Conservation (phyloP, 306 rosid genomes). For the Datisca glomerata region DNA sequence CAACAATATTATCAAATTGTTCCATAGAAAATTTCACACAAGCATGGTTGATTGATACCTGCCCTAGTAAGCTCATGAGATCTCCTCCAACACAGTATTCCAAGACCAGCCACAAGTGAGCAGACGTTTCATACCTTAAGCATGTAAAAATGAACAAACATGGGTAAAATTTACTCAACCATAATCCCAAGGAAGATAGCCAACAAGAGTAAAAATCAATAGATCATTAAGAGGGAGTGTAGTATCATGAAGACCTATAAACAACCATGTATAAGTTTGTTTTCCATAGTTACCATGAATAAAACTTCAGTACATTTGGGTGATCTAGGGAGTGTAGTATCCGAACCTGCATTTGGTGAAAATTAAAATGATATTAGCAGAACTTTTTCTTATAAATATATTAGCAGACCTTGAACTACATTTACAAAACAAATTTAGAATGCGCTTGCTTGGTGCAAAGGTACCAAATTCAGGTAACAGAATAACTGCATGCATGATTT, state of each 20-base stretch:
- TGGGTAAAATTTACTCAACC: background rate
- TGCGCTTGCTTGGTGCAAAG: background rate
- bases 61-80: slow-evolving; percentile 65
- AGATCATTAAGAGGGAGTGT: too few species aligned
- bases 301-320: slow-evolving; percentile 63
- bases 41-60: slow-evolving; percentile 47
- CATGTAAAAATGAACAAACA: slow-evolving; percentile 9
- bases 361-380: background rate
- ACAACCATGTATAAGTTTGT: slow-evolving; percentile 1
- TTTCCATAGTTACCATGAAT: slow-evolving; percentile 43
- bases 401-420: too few species aligned
- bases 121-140: slow-evolving; percentile 90
- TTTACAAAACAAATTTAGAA: too few species aligned
- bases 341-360: slow-evolving; percentile 53
- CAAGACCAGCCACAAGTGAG: slow-evolving; percentile 92
- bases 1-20: background rate
- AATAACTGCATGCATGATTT: background rate
- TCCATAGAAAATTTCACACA: background rate
- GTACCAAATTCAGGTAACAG: too few species aligned
- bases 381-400: too few species aligned
- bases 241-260: background rate
- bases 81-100: slow-evolving; percentile 98
- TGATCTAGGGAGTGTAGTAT: slow-evolving; percentile 83
- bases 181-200: background rate
- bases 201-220: too few species aligned